Evolutionary conservation across 306 rosid species (phyloP).

Genomic region (Gillenia trifoliata): DNA sequence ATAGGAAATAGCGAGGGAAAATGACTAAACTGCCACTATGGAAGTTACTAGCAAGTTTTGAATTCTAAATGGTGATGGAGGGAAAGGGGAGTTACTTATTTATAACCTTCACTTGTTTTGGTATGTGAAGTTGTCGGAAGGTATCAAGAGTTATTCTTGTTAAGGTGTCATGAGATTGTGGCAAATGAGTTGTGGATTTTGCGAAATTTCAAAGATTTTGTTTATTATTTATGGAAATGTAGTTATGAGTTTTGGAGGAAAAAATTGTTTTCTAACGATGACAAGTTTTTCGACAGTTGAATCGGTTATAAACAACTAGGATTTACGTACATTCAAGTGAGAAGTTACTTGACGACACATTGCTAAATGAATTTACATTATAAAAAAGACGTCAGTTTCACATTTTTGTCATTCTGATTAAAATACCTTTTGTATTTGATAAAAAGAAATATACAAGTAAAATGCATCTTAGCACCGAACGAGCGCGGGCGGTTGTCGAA

Average conservation of each 20-base stretch:
- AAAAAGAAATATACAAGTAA: too few relatives aligned
- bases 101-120: neutral
- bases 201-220: neutral
- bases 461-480: too few relatives aligned
- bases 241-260: neutral
- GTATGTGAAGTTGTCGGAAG: neutral
- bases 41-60: constrained; percentile 5
- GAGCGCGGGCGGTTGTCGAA: neutral
- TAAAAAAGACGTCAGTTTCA: too few relatives aligned
- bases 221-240: neutral
- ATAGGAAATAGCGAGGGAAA: constrained; percentile 21
- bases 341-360: neutral
- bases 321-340: neutral
- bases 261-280: neutral
- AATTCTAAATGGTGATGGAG: constrained; percentile 10
- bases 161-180: neutral
- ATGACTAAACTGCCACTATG: constrained; percentile 67
- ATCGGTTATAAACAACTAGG: neutral
- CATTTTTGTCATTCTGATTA: too few relatives aligned
- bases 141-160: neutral
- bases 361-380: neutral
- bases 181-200: neutral
- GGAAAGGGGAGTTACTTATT: constrained; percentile 4
- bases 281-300: neutral
- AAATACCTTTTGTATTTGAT: too few relatives aligned